phyloP scores from a whole-genome alignment of 2,329 filamentous ascomycete genomes.

The Lomentospora prolificans region DNA sequence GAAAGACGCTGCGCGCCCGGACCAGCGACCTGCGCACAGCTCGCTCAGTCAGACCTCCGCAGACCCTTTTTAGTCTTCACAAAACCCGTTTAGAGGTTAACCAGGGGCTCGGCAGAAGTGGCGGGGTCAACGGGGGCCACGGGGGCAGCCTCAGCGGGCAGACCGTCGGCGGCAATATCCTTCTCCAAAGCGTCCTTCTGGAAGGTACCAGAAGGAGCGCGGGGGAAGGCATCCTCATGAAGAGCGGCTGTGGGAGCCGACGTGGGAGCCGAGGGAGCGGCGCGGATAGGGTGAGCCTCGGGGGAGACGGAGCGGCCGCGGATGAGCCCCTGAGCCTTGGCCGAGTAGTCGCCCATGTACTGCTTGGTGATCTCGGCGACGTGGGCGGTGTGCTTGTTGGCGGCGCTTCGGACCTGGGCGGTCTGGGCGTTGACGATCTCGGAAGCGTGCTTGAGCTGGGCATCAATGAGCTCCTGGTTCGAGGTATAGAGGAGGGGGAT shows the following conservation, averaged over 20 bases:
- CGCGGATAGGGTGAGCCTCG: conserved; percentile 24
- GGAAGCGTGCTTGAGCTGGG: conserved; percentile 47
- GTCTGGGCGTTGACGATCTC: conserved; percentile 54
- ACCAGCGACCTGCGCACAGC: background rate
- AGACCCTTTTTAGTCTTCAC: background rate
- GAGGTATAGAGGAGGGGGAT: conserved; percentile 53
- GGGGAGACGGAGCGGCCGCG: conserved; percentile 36
- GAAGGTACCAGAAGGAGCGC: background rate
- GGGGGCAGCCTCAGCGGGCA: background rate
- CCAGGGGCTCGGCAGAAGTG: conserved; percentile 1
- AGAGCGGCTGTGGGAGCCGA: conserved; percentile 20
- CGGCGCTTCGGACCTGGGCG: conserved; percentile 49
- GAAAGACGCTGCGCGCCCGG: background rate
- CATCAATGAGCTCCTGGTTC: conserved; percentile 62
- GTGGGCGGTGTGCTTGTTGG: conserved; percentile 54
- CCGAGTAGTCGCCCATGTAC: conserved; percentile 57
- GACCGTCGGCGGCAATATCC: background rate
- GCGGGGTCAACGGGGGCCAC: background rate
- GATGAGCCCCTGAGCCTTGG: conserved; percentile 57
- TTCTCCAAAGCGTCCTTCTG: background rate
- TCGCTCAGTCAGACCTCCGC: background rate
- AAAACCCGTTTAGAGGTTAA: background rate
- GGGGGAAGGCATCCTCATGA: conserved; percentile 14
- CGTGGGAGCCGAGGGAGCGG: conserved; percentile 24
- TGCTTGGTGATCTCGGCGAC: conserved; percentile 56